phyloP scores from a whole-genome alignment of 169 alveolate species.

The Blepharisma undulans region DNA sequence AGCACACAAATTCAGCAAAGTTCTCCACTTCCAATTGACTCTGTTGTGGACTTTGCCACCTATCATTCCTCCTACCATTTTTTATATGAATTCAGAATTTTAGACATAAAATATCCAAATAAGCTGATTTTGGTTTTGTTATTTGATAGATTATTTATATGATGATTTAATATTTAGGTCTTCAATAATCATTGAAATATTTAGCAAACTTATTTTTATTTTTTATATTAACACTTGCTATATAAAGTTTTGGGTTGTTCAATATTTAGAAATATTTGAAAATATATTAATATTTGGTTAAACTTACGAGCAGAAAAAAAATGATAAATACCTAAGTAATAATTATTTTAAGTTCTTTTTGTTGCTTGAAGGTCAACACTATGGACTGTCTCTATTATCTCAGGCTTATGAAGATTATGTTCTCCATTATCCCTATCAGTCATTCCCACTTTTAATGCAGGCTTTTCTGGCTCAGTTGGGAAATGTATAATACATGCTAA shows the following conservation, averaged over 20 bases:
- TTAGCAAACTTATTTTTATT: no score
- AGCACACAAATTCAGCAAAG: constrained; percentile 32
- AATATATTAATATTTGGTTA: no score
- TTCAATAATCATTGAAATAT: no score
- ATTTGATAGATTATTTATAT: no score
- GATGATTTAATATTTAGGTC: no score
- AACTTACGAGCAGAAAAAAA: no score
- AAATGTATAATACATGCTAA: not conserved
- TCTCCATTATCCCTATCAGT: not conserved
- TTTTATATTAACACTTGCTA: no score
- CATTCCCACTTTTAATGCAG: not conserved
- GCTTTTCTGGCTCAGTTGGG: not conserved
- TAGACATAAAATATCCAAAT: not conserved
- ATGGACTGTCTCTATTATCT: not conserved
- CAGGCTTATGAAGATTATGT: not conserved
- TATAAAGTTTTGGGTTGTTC: no score
- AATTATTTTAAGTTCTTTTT: not conserved
- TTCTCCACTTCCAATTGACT: constrained; percentile 34
- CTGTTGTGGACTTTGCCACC: constrained; percentile 40
- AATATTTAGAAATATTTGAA: no score
- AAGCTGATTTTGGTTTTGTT: no score
- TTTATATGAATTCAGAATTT: not conserved
- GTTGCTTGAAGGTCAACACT: not conserved
- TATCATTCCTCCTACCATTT: constrained; percentile 44
- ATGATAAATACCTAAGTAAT: no score